Evolutionary conservation across 495 filamentous ascomycete genomes (phyloP), one percentile per base, ranked within the genome.

Genomic region (Xylaria bambusicola): DNA sequence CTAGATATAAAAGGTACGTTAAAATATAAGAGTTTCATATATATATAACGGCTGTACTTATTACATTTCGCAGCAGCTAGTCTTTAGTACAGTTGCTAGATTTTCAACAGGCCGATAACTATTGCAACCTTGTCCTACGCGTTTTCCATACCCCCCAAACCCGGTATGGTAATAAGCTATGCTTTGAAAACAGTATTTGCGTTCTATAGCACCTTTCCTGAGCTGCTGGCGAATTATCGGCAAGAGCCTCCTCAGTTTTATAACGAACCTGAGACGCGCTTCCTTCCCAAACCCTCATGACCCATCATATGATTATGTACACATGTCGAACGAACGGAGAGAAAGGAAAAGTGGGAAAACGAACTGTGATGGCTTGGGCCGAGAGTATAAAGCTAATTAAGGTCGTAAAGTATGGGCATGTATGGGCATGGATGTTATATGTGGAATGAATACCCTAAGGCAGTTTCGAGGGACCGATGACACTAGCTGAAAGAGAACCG

Each of bases 321-420:
- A 49, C 3, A 41, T 23, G 5, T n/a, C n/a, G 0, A 31, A 24
- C n/a, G n/a, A 13, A 23, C 1, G 10, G 17, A n/a, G 24, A 31
- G 21, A 7, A n/a, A 36, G 18, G 29, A 36, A 27, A 46, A 20
- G 31, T n/a, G 4, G 24, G 42, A n/a, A 12, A 31, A 35, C 21
- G 6, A 6, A 33, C 15, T 9, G n/a, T 31, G 27, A 17, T 46
- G 15, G 54, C 31, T 50, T 20, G 23, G 6, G 33, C 20, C 15
- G 55, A 15, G 23, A 29, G 21, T 18, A 26, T 58, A 41, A 41
- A 40, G 24, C 17, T 57, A 40, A 49, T 47, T 10, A 57, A 46
- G n/a, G 13, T 15, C 15, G 9, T 13, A 49, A 2, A n/a, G n/a
- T n/a, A n/a, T n/a, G n/a, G n/a, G n/a, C n/a, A n/a, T n/a, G n/a